phyloP scores from a whole-genome alignment of 495 filamentous ascomycete genomes.

The Trichocladium uniseriatum region DNA sequence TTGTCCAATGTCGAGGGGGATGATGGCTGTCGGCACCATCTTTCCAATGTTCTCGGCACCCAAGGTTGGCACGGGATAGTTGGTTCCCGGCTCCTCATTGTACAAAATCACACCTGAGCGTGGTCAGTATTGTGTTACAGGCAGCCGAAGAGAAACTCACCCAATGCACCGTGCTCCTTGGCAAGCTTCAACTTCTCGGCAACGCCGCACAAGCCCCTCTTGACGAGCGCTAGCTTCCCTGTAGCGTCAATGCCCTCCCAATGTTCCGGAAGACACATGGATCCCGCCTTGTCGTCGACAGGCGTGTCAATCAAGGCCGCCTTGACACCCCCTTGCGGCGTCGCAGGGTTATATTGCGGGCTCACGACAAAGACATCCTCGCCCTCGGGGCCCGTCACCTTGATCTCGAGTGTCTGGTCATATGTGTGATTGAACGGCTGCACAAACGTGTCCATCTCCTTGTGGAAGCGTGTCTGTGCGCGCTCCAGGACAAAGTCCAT shows the following conservation, averaged over 20 bases:
- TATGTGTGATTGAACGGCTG: conserved; percentile 44
- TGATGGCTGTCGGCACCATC: conserved; percentile 24
- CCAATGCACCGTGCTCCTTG: conserved; percentile 48
- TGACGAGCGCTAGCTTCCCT: conserved; percentile 53
- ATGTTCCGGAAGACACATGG: conserved; percentile 27
- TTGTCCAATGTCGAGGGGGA: conserved; percentile 39
- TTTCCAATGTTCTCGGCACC: conserved; percentile 22
- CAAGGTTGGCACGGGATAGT: conserved; percentile 41
- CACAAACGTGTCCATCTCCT: conserved; percentile 34
- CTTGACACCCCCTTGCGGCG: conserved; percentile 15
- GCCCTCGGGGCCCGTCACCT: conserved; percentile 18
- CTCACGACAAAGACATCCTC: conserved; percentile 24
- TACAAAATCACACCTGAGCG: conserved; percentile 37
- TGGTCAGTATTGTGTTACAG: too few species aligned
- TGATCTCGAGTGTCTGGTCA: conserved; percentile 22
- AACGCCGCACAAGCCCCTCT: conserved; percentile 53
- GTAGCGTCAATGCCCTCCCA: conserved; percentile 34
- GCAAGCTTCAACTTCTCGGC: conserved; percentile 50
- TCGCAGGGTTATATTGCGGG: conserved; percentile 23
- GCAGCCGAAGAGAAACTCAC: too few species aligned
- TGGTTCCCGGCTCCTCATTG: conserved; percentile 48
- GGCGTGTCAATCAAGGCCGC: conserved; percentile 20
- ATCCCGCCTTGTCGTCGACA: conserved; percentile 25
- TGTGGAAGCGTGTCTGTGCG: conserved; percentile 24
- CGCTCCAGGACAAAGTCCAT: conserved; percentile 50